phyloP scores from a whole-genome alignment of 257 asterid species.

The Gentiana macrophylla region DNA sequence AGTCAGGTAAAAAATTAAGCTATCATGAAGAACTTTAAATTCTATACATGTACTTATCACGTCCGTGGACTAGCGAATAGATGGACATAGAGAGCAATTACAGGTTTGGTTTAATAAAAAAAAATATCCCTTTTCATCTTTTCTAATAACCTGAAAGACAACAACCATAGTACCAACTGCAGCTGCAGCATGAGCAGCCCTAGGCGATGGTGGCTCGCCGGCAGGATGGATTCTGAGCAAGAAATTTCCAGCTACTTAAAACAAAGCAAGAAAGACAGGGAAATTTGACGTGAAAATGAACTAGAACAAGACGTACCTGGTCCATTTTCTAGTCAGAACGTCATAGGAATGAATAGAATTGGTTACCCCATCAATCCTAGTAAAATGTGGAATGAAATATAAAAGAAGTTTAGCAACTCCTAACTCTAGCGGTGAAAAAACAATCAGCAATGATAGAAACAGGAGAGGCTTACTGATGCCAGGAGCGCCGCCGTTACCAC shows the following conservation, averaged over 20 bases:
- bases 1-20: too few species aligned
- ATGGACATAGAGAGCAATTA: too few species aligned
- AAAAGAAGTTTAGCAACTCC: conserved; percentile 4
- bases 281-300: neutral
- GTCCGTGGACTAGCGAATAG: too few species aligned
- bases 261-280: neutral
- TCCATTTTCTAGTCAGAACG: conserved; percentile 94
- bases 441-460: neutral
- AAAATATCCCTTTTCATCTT: conserved; percentile 3
- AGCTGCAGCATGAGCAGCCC: conserved; percentile 97
- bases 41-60: too few species aligned
- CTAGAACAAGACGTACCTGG: conserved; percentile 36
- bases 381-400: neutral
- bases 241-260: neutral
- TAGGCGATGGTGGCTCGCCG: conserved; percentile 98
- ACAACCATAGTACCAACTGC: conserved; percentile 99
- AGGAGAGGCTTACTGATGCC: conserved; percentile 59
- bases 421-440: neutral
- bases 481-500: conserved; percentile 73
- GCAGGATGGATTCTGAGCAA: conserved; percentile 70
- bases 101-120: too few species aligned
- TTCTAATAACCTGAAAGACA: conserved; percentile 77
- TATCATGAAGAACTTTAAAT: too few species aligned
- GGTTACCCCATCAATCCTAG: conserved; percentile 92
- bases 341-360: conserved; percentile 81